A percentile compares a stretch with the other conserved stretches of the same genome.
phyloP scores from a whole-genome alignment of 768 basidiomycete species.

The Daedalea quercina region DNA sequence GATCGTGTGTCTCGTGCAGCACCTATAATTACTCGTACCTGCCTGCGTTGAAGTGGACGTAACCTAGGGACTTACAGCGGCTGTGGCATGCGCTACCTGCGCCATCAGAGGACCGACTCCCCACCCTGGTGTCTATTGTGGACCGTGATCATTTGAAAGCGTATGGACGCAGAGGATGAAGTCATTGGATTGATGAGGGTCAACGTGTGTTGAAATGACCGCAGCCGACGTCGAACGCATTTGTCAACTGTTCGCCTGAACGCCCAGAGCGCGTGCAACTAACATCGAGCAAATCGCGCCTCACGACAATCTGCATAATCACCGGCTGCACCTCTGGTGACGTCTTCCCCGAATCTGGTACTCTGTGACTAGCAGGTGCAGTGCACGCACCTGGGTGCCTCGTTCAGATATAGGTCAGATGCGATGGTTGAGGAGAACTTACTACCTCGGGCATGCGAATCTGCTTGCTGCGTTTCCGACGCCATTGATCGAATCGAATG shows the following conservation, averaged over 20 bases:
- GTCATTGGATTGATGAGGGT: no score
- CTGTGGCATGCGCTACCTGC: constrained; percentile 36
- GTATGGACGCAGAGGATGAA: no score
- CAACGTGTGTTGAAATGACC: no score
- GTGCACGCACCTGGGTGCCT: no score
- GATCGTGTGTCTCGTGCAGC: constrained; percentile 32
- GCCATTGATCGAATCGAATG: no score
- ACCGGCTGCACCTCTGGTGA: constrained; percentile 17
- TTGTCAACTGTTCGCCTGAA: no score
- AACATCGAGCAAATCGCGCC: constrained; percentile 36
- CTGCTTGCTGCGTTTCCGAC: no score
- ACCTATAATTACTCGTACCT: constrained; percentile 22
- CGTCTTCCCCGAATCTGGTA: background rate
- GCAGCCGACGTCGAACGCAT: no score
- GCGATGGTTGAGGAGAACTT: no score
- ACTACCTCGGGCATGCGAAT: no score
- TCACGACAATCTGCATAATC: constrained; percentile 38
- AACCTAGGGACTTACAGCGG: constrained; percentile 26
- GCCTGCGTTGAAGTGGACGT: background rate
- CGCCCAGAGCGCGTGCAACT: constrained; percentile 7
- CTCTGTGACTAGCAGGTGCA: no score
- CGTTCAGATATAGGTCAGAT: no score
- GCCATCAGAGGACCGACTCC: constrained; percentile 39
- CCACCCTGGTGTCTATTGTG: constrained; percentile 32
- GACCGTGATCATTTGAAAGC: background rate